Percentiles rank a stretch among this genome's conserved stretches.
These are phyloP conservation scores for Samsoniella hepiali DNA, from an alignment of 2,329 filamentous ascomycete species.

Conservation along the genomic window DNA sequence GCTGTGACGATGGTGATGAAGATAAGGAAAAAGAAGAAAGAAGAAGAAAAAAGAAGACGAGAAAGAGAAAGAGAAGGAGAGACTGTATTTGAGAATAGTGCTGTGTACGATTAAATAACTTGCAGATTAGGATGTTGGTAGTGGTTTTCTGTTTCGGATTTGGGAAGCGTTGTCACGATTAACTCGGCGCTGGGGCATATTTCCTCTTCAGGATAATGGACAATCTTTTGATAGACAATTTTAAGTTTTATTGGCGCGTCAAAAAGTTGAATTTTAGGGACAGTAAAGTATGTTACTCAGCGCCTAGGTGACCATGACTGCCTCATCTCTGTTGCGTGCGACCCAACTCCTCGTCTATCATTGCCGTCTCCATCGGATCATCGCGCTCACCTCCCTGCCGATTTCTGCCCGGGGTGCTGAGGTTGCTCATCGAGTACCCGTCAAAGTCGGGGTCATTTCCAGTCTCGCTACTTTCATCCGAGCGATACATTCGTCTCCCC, in stretches of 20 bases:
- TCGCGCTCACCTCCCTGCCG: constrained; percentile 1
- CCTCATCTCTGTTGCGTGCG: not conserved
- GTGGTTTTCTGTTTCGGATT: not conserved
- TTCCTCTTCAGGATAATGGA: constrained; percentile 1
- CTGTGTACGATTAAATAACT: constrained; percentile 12
- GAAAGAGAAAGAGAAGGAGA: not conserved
- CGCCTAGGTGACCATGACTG: not conserved
- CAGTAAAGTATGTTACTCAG: not conserved
- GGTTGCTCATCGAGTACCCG: constrained; percentile 17
- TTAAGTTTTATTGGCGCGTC: not conserved
- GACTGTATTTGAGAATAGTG: not conserved
- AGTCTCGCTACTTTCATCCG: constrained; percentile 25
- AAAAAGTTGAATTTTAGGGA: not conserved
- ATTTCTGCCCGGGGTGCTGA: constrained; percentile 14
- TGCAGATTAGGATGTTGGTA: not conserved
- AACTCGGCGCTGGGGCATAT: not conserved
- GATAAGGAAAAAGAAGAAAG: too few relatives aligned
- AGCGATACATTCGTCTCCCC: constrained; percentile 26
- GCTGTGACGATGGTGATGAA: not conserved
- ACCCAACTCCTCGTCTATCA: constrained; percentile 8
- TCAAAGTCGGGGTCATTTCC: constrained; percentile 17
- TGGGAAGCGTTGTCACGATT: constrained; percentile 3
- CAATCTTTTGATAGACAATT: constrained; percentile 14
- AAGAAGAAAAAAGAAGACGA: not conserved
- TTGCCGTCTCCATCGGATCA: constrained; percentile 15